Evolutionary conservation across 169 alveolate genomes (phyloP).

Genomic region (Plasmodium vivax): DNA sequence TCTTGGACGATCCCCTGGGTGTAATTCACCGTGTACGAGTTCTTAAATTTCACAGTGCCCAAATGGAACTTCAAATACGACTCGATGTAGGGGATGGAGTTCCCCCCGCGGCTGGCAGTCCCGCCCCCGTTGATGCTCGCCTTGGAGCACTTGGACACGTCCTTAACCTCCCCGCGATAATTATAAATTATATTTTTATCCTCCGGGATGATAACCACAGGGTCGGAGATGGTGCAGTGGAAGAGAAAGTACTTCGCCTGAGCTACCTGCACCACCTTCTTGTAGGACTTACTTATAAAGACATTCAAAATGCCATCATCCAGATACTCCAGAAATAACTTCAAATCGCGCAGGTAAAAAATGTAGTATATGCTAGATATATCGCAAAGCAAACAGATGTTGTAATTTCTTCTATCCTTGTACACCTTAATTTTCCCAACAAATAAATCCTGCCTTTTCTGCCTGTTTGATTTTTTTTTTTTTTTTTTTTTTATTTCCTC

Average conservation of each 20-base stretch:
- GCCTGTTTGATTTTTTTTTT: constrained; percentile 15
- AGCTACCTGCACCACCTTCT: constrained; percentile 89
- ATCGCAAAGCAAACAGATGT: constrained; percentile 78
- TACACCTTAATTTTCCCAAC: constrained; percentile 66
- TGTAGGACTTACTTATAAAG: constrained; percentile 85
- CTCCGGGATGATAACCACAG: constrained; percentile 72
- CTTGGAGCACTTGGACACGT: constrained; percentile 6
- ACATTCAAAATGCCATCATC: constrained; percentile 89
- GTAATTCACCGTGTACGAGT: constrained; percentile 45
- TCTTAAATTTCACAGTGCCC: constrained; percentile 43
- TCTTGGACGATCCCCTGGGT: constrained; percentile 4
- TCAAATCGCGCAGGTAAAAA: constrained; percentile 85
- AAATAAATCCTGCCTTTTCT: constrained; percentile 41
- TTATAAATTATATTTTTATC: constrained; percentile 75
- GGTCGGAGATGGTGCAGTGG: constrained; percentile 43
- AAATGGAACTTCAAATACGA: constrained; percentile 64
- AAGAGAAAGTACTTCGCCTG: constrained; percentile 72
- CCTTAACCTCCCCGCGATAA: constrained; percentile 52
- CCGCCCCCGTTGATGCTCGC: not conserved
- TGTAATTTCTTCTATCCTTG: constrained; percentile 62
- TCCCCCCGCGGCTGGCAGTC: not conserved
- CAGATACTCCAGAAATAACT: constrained; percentile 83
- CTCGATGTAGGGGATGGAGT: constrained; percentile 68
- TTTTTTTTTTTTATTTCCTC: constrained; percentile 55
- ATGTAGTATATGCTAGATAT: constrained; percentile 81